Percentiles rank a stretch among this genome's conserved stretches.
phyloP scores from a whole-genome alignment of 441 rosid genomes.

The Gossypium aridum region DNA sequence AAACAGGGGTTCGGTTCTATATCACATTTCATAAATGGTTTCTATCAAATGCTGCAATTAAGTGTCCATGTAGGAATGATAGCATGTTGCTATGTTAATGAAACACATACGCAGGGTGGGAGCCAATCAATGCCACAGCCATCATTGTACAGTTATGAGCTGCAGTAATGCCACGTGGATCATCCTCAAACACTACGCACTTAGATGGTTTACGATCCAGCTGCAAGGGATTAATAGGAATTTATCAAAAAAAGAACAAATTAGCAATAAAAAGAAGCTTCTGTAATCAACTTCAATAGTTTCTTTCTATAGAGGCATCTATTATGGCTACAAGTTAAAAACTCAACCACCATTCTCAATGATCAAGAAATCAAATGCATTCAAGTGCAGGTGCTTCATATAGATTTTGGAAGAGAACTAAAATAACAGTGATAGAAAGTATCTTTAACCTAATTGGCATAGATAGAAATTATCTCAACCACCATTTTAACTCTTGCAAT shows the following conservation, averaged over 20 bases:
- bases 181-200: constrained; percentile 87
- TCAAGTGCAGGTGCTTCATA: not conserved
- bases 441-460: not conserved
- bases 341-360: not conserved
- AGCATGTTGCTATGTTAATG: not conserved
- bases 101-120: constrained; percentile 76
- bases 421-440: not conserved
- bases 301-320: not conserved
- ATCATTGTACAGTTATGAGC: constrained; percentile 98
- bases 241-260: not conserved
- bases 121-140: constrained; percentile 85
- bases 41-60: not conserved
- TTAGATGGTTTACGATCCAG: constrained; percentile 91
- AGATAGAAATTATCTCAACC: not conserved
- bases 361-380: not conserved
- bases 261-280: not conserved
- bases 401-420: not conserved
- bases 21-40: constrained; percentile 11
- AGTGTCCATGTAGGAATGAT: not conserved
- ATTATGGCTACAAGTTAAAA: not conserved
- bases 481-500: not conserved
- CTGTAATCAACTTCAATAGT: not conserved
- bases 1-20: not conserved
- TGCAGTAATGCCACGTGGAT: constrained; percentile 82
- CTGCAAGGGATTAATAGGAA: constrained; percentile 32